Evolutionary conservation across 2,329 filamentous ascomycete genomes (phyloP), one percentile per base, ranked within the genome.

Genomic region (Samsoniella hepiali): DNA sequence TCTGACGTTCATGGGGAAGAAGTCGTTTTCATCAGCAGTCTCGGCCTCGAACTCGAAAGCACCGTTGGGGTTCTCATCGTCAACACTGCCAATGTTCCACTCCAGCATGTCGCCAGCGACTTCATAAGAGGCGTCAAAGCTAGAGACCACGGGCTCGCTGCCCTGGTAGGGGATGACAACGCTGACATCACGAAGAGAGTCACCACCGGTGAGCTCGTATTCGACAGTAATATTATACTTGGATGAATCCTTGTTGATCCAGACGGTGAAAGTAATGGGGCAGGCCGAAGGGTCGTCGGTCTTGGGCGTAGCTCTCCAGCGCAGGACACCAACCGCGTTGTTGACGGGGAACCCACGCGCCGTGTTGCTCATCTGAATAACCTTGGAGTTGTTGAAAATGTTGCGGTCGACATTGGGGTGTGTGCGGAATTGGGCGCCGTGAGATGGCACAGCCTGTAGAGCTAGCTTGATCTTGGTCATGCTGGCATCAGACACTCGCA

Each of bases 371-470:
- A 98, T 89, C 77, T 98, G 95, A 67, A 99, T 94, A 32, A 84
- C 79, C 74, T 91, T 95, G 70, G 88, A 86, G 73, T 83, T 89
- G 73, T 88, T 93, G 83, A 98, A 99, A 13, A 91, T 81, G 61
- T 86, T 85, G 74, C 91, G 93, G 79, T 99, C 94, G 62, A 99
- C 94, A 74, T 98, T 98, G 59, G 95, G 95, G 75, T 99, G 95
- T 45, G 94, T 95, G 70, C 93, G 90, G 81, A 97, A 95, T 75
- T 97, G 93, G 22, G 90, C 93, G 65, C 91, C 91, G 68, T 93
- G 89, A 50, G 88, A 92, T 50, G 93, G 82, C 66, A 89, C 87
- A 38, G 93, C 88, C 44, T 85, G 83, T 45, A 98, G 84, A 68
- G 88, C 88, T 63, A 99, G 88, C 77, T 93, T 96, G 77, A 98